Percentiles rank a stretch among this genome's conserved stretches.
Evolutionary conservation across 192 early-diverging fungal genomes (phyloP).

Genomic region (Coemansia sp.): DNA sequence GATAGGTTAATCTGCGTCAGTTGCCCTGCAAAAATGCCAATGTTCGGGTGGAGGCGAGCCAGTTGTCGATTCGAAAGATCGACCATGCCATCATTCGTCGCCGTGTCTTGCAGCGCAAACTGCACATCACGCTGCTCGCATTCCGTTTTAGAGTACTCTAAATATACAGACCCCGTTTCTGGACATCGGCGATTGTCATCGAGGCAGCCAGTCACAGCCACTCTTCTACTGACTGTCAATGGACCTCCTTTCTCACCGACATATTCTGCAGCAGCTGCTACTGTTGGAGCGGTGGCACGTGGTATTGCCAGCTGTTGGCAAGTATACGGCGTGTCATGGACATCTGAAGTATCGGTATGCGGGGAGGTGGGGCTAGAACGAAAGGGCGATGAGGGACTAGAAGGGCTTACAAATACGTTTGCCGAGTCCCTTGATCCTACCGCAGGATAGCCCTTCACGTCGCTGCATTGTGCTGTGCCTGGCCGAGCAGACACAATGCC

Average conservation of each 20-base stretch:
- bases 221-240: not conserved
- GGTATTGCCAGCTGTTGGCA: not conserved
- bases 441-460: not conserved
- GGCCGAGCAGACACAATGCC: not conserved
- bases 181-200: not conserved
- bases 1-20: slow-evolving; percentile 25
- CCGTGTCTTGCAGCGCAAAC: not conserved
- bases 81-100: not conserved
- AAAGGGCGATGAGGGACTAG: not conserved
- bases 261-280: not conserved
- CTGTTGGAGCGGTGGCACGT: not conserved
- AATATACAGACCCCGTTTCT: not conserved
- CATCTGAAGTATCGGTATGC: not conserved
- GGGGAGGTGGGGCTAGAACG: slow-evolving; percentile 1
- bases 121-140: not conserved
- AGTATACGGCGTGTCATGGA: no score
- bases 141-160: not conserved
- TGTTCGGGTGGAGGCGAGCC: slow-evolving; percentile 13
- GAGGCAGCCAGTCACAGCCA: not conserved
- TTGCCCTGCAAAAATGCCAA: slow-evolving; percentile 11
- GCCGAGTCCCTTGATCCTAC: not conserved
- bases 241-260: not conserved
- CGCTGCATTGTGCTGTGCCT: not conserved
- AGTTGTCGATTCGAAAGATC: slow-evolving; percentile 23
- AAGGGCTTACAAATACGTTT: not conserved